Evolutionary conservation across 2,329 filamentous ascomycete genomes (phyloP), one percentile per base, ranked within the genome.

Genomic region (Mariannaea sp.): DNA sequence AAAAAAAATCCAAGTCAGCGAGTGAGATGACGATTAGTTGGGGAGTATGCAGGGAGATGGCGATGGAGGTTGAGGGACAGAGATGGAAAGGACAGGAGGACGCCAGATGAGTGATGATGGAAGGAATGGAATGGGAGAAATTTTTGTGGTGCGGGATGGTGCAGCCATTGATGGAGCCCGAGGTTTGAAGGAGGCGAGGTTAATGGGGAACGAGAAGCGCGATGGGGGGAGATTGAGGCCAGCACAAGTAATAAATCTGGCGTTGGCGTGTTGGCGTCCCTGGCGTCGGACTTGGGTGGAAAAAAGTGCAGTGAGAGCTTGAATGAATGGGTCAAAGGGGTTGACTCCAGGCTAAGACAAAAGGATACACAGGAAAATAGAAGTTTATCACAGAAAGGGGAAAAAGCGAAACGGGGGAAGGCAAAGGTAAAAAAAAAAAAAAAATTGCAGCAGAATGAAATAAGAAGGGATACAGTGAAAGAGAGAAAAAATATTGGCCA

Each of bases 401-500:
- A n/a, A n/a, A n/a, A n/a, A n/a, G n/a, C n/a, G n/a, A n/a, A n/a
- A n/a, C n/a, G n/a, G n/a, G n/a, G n/a, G n/a, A n/a, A n/a, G n/a
- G n/a, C n/a, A n/a, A n/a, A n/a, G n/a, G n/a, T n/a, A n/a, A n/a
- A 10, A 14, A 7, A 29, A 19, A 27, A 27, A 7, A 17, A 10
- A 17, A 8, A n/a, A 22, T 17, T n/a, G 61, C 48, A 19, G 36
- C 32, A 35, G 16, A 29, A 12, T 5, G n/a, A n/a, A n/a, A n/a
- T n/a, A 9, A 9, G 36, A 39, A 36, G 14, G 24, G 17, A 20
- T 24, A 44, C 12, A 30, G 61, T 29, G 57, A 59, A 56, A 58
- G 65, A 64, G 60, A 64, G 69, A 60, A 63, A 61, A 64, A 68
- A 63, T 62, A 58, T 60, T 56, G 60, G 75, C 53, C 29, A 72